phyloP scores from a whole-genome alignment of 2,329 filamentous ascomycete species.

The Colletotrichum sojae region DNA sequence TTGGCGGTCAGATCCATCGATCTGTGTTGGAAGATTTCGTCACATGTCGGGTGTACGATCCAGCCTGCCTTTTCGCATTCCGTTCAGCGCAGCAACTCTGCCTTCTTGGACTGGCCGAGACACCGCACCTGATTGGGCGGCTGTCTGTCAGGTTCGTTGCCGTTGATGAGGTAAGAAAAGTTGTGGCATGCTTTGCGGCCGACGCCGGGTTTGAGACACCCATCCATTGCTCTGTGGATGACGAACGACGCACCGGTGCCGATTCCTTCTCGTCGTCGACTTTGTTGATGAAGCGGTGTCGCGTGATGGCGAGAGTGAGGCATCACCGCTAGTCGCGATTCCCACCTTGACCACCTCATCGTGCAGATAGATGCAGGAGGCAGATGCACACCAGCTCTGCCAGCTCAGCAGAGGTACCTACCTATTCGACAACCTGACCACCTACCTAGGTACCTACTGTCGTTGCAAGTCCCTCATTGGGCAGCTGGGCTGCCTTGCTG shows the following conservation, averaged over 20 bases:
- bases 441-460: not conserved
- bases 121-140: not conserved
- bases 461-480: conserved; percentile 1
- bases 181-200: no score
- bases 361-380: conserved; percentile 15
- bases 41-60: not conserved
- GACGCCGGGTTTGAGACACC: no score
- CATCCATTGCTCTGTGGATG: no score
- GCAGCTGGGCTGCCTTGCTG: conserved; percentile 5
- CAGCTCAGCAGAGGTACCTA: conserved; percentile 18
- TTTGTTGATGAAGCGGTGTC: conserved; percentile 1
- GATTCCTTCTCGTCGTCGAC: no score
- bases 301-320: conserved; percentile 14
- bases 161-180: no score
- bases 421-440: not conserved
- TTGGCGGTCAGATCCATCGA: conserved; percentile 5
- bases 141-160: not conserved
- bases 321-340: conserved; percentile 25
- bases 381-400: conserved; percentile 9
- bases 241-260: no score
- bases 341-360: conserved; percentile 33
- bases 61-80: conserved; percentile 3
- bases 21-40: not conserved
- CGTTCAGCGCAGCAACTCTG: not conserved
- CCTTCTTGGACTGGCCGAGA: not conserved